Conservation (phyloP, 164 flowering plant species). For the Stephania japonica region DNA sequence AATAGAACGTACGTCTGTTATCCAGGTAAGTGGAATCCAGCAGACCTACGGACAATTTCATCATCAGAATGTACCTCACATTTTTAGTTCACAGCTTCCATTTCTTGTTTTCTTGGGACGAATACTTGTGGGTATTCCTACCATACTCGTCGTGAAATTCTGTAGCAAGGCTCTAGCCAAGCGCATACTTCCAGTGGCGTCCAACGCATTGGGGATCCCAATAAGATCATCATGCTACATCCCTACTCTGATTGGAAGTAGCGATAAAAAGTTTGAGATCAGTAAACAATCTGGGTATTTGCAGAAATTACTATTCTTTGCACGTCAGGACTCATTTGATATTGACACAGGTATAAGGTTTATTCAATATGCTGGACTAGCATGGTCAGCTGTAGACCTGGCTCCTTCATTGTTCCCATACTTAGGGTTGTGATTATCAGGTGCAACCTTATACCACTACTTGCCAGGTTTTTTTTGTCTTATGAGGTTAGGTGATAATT, state of each 20-base stretch:
- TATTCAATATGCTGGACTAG: constrained; percentile 92
- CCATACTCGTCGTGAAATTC: constrained; percentile 78
- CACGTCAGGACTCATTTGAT: constrained; percentile 55
- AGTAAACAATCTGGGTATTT: constrained; percentile 46
- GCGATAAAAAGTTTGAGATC: constrained; percentile 35
- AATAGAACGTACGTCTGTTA: neutral
- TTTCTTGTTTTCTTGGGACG: constrained; percentile 51
- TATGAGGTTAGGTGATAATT: neutral
- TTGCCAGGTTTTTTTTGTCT: neutral
- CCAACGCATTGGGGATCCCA: constrained; percentile 74
- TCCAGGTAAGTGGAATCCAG: constrained; percentile 86
- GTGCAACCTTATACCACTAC: neutral
- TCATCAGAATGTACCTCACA: constrained; percentile 69
- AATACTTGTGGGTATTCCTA: constrained; percentile 73
- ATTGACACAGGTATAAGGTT: constrained; percentile 95
- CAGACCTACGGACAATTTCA: constrained; percentile 90
- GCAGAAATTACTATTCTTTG: constrained; percentile 46
- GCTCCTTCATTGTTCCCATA: constrained; percentile 72
- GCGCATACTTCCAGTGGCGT: constrained; percentile 69
- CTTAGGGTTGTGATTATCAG: constrained; percentile 37
- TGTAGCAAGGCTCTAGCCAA: constrained; percentile 93
- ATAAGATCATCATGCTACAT: constrained; percentile 68
- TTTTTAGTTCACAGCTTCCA: constrained; percentile 51
- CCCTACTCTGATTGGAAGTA: constrained; percentile 38
- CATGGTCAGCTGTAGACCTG: constrained; percentile 95